Evolutionary conservation across 225 moss, liverwort and hornwort species (phyloP), one percentile per base, ranked within the genome.

Genomic region (Pseudoscleropodium purum): DNA sequence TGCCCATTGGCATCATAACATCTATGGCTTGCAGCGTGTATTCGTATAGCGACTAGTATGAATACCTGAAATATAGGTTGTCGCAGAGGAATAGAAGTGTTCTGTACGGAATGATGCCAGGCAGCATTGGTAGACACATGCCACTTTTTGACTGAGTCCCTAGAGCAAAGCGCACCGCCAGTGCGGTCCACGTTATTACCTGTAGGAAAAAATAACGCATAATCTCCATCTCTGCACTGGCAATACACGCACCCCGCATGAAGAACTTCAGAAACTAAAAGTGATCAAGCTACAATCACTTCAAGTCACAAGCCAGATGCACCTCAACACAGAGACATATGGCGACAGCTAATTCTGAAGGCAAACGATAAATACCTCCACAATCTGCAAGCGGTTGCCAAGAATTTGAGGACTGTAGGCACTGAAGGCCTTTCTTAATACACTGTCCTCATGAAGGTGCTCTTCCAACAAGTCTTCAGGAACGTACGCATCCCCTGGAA

Each of bases 141-240:
- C 94, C 95, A 95, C 65, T 86, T 93, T 52, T 88, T 91, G 61
- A 82, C 73, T 29, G 87, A 78, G 52, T 93, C 90, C 82, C 81
- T 89, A 49, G 91, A 88, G 89, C 93, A 96, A 79, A 96, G 82
- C 41, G 93, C 93, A 88, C 95, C 90, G 57, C 93, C 97, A 92
- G 97, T 80, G 80, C 89, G 91, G 84, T 96, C 90, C 73, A 86
- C 90, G 78, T 84, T 90, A 72, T 92, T 72, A 77, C 96, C 98
- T 89, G 93, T 96, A 61, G 95, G 91, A 83, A 95, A 96, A 88
- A 96, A 93, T 82, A 94, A 79, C 65, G 96, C 91, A 75, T 93
- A 92, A 57, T 93, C 93, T 87, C 95, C 96, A 95, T 96, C 96
- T 90, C 91, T 95, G 94, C 96, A 95, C 98, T 98, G 98, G 90